A percentile compares a stretch with the other conserved stretches of the same genome.
Conservation (phyloP, 2,329 filamentous ascomycete species). For the Aureobasidium sp. region DNA sequence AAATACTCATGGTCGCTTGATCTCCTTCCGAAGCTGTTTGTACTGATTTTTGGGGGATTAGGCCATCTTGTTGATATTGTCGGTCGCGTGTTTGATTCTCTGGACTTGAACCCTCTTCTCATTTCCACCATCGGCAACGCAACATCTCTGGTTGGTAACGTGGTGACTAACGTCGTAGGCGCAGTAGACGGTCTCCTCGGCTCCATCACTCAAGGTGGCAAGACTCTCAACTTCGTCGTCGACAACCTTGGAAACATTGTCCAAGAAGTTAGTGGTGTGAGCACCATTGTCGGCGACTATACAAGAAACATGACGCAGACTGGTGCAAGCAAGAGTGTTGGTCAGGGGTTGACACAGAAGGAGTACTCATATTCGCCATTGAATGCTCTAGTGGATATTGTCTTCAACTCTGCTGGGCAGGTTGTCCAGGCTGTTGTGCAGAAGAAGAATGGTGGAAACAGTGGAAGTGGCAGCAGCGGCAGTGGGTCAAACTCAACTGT, state of each 20-base stretch:
- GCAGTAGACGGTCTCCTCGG: slow-evolving; percentile 53
- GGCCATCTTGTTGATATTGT: slow-evolving; percentile 54
- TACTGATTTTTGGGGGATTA: neutral
- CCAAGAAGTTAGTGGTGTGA: slow-evolving; percentile 45
- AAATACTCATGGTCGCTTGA: neutral
- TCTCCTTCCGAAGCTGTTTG: neutral
- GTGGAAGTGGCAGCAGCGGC: slow-evolving; percentile 5
- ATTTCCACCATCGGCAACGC: slow-evolving; percentile 22
- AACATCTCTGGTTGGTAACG: slow-evolving; percentile 40
- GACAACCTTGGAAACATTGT: slow-evolving; percentile 58
- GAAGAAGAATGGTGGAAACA: slow-evolving; percentile 17
- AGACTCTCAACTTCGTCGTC: slow-evolving; percentile 39
- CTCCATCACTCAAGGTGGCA: slow-evolving; percentile 45
- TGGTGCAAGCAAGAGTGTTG: slow-evolving; percentile 19
- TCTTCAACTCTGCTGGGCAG: slow-evolving; percentile 47
- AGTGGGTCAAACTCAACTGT: slow-evolving; percentile 6
- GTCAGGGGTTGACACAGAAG: slow-evolving; percentile 39
- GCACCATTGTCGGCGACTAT: slow-evolving; percentile 51
- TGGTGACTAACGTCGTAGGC: slow-evolving; percentile 34
- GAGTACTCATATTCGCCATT: slow-evolving; percentile 45
- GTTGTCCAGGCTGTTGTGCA: slow-evolving; percentile 42
- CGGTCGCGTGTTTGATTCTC: slow-evolving; percentile 49
- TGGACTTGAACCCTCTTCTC: slow-evolving; percentile 55
- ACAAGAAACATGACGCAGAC: slow-evolving; percentile 51
- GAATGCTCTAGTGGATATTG: slow-evolving; percentile 45